Evolutionary conservation across 2,329 filamentous ascomycete genomes (phyloP), one percentile per base, ranked within the genome.

Genomic region (Ophidiomyces ophidiicola): DNA sequence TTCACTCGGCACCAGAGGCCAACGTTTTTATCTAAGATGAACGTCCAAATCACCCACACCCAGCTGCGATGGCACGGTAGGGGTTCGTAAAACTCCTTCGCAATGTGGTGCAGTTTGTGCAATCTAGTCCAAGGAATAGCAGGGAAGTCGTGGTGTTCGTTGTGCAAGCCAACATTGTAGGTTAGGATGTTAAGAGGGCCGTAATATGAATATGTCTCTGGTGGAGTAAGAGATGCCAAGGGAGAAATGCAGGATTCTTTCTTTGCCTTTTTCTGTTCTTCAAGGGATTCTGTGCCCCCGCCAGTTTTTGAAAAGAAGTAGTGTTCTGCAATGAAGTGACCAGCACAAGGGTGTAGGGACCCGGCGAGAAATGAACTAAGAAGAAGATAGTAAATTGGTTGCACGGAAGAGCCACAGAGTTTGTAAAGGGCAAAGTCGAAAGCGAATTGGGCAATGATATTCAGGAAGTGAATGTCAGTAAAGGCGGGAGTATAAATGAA

Each of bases 141-240:
- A 7, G 90, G 90, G 65, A 98, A 98, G 62, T 98, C 90, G 61
- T 98, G 90, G 63, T 98, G 90, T 69, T 98, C 90, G 59, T 98
- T 98, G 69, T 98, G 90, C 54, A 94, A 68, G 38, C 90, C 90
- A 32, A 98, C 90, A 53, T 98, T 98, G 70, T 96, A 98, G 1
- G 87, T 94, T 35, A 98, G 64, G 53, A 86, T 64, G 65, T 98
- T 98, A 48, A 96, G 72, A 0, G 82, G 76, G 0, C 90, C 90
- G 58, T 98, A 98, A 72, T 98, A 98, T 33, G 81, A 88, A 66
- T 85, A 98, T 1, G 90, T 98, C 69, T 98, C 90, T 2, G 90
- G 87, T 3, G 93, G 72, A 11, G 78, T 71, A 29, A 82, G 66
- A 28, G 66, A 62, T 50, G 78, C 79, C 17, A 69, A 63, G 6